These are phyloP conservation scores for Begonia loranthoides DNA, from an alignment of 306 rosid species.

Conservation along the genomic window DNA sequence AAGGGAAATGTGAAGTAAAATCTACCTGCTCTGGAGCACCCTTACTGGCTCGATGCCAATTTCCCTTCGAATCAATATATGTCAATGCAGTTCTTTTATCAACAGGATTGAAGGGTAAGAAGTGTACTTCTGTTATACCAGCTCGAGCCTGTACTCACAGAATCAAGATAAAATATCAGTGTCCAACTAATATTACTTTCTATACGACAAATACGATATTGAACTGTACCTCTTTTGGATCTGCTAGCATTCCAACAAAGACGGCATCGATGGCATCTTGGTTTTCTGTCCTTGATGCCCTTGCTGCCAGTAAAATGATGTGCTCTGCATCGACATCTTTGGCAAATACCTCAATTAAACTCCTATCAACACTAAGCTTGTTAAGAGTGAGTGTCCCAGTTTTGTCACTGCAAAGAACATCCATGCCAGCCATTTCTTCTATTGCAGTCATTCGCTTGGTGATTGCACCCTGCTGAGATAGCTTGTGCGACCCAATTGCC, in stretches of 20 bases:
- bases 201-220: constrained; percentile 2
- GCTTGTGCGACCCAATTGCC: constrained; percentile 98
- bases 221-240: constrained; percentile 74
- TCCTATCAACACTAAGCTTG: constrained; percentile 82
- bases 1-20: background rate
- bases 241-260: constrained; percentile 97
- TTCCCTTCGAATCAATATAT: constrained; percentile 62
- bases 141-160: constrained; percentile 62
- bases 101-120: constrained; percentile 90
- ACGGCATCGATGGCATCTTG: constrained; percentile 99
- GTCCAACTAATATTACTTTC: background rate
- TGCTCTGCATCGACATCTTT: constrained; percentile 81
- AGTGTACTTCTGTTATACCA: constrained; percentile 73
- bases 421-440: constrained; percentile 99
- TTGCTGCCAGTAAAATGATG: constrained; percentile 75
- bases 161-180: background rate
- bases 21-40: constrained; percentile 99
- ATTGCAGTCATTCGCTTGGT: constrained; percentile 98
- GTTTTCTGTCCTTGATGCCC: constrained; percentile 88
- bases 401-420: constrained; percentile 97
- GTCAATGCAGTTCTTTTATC: constrained; percentile 99
- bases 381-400: constrained; percentile 96
- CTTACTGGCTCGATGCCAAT: constrained; percentile 95
- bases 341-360: constrained; percentile 68
- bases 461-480: constrained; percentile 96